Evolutionary conservation across 2,329 filamentous ascomycete genomes (phyloP).

Genomic region (Trichoderma polysporum): DNA sequence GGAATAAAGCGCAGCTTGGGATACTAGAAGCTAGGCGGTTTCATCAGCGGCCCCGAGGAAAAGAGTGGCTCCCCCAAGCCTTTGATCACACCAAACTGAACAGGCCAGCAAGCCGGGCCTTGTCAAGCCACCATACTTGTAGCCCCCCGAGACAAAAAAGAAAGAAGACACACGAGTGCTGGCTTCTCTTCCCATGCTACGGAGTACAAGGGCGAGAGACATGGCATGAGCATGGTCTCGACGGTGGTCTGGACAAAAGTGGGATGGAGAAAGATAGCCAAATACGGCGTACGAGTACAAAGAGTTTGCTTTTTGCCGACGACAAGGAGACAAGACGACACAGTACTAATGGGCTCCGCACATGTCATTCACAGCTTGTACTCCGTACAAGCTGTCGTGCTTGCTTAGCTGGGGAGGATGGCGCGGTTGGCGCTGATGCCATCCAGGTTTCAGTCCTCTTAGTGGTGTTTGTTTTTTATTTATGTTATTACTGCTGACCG

Average conservation of each 20-base stretch:
- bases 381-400: too few species aligned
- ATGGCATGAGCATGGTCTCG: neutral
- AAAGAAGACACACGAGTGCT: neutral
- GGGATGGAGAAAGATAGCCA: neutral
- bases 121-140: constrained; percentile 2
- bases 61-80: neutral
- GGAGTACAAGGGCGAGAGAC: neutral
- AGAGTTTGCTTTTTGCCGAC: too few species aligned
- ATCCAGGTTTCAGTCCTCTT: neutral
- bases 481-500: neutral
- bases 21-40: constrained; percentile 7
- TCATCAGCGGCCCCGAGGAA: constrained; percentile 10
- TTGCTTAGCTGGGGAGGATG: too few species aligned
- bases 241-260: neutral
- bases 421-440: neutral
- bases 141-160: neutral
- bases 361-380: neutral
- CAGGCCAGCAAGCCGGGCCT: neutral
- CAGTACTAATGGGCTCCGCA: neutral
- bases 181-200: neutral
- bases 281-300: neutral
- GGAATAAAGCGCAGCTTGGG: neutral
- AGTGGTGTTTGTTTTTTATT: neutral
- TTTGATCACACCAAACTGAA: neutral
- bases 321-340: too few species aligned